Evolutionary conservation across 2,329 filamentous ascomycete species (phyloP), one percentile per base, ranked within the genome.

Genomic region (Talaromyces sp.): DNA sequence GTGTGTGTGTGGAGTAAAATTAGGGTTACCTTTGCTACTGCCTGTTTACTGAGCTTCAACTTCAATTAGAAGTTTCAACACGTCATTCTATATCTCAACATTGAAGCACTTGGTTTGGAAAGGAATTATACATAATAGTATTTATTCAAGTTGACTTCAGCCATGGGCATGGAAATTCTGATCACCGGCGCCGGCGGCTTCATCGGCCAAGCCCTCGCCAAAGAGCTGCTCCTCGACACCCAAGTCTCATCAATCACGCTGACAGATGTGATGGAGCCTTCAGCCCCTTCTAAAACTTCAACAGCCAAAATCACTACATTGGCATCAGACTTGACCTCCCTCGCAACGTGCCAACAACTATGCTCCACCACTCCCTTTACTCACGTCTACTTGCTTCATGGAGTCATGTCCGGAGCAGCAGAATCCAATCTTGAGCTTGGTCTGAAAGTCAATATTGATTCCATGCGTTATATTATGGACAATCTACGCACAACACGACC

Each of bases 101-200:
- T 38, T 38, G 5, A n/a, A n/a, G n/a, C n/a, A n/a, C n/a, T n/a
- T n/a, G n/a, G n/a, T n/a, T n/a, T n/a, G n/a, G n/a, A n/a, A n/a
- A n/a, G n/a, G n/a, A n/a, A n/a, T n/a, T n/a, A n/a, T n/a, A n/a
- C n/a, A n/a, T n/a, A n/a, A n/a, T n/a, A n/a, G n/a, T n/a, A n/a
- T n/a, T n/a, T n/a, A n/a, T n/a, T n/a, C n/a, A n/a, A n/a, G n/a
- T n/a, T n/a, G n/a, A n/a, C n/a, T n/a, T n/a, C n/a, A 52, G 27
- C 14, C 14, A 58, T 54, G 35, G 24, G 48, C 32, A 58, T 58
- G 56, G 31, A 43, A 29, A 58, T 53, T 27, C 56, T 58, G 10
- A 53, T 53, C 24, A 58, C 56, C 17, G 56, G 56, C n/a, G 56
- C 56, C 14, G 56, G 56, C 24, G 48, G 56, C 14, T 58, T 58